These are phyloP conservation scores for Colletotrichum sp. DNA, from an alignment of 2,329 filamentous ascomycete species.

Conservation along the genomic window DNA sequence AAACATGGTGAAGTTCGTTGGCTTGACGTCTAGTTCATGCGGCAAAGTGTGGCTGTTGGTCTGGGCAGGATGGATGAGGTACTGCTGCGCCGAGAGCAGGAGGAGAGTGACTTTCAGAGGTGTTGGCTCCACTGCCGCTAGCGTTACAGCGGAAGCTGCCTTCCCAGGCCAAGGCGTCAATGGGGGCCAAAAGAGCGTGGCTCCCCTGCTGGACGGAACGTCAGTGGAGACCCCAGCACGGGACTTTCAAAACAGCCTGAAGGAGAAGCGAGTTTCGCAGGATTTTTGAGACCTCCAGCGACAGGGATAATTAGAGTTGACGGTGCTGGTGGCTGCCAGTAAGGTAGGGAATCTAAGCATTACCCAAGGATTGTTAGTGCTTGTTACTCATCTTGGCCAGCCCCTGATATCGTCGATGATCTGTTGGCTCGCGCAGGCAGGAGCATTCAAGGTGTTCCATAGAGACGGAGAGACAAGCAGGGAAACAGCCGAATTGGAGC, in stretches of 20 bases:
- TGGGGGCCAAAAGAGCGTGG: not conserved
- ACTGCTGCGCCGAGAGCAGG: not conserved
- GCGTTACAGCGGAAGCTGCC: conserved; percentile 7
- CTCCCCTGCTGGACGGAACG: not conserved
- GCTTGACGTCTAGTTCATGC: conserved; percentile 17
- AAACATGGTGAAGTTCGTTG: conserved; percentile 12
- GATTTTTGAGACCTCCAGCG: conserved; percentile 24
- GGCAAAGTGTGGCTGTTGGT: conserved; percentile 9
- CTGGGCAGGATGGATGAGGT: not conserved
- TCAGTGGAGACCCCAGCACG: conserved; percentile 13
- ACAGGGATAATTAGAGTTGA: conserved; percentile 23
- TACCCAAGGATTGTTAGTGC: not conserved
- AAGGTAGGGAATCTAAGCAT: not conserved
- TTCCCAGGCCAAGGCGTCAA: not conserved
- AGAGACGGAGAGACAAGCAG: not conserved
- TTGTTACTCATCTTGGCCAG: not conserved
- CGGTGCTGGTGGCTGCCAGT: not conserved
- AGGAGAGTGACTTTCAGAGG: not conserved
- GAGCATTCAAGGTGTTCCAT: not conserved
- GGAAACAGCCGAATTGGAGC: not conserved
- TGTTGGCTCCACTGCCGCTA: not conserved
- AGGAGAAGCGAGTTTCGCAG: conserved; percentile 45
- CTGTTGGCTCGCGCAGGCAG: not conserved
- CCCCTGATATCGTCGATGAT: not conserved
- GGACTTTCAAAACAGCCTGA: conserved; percentile 37